A percentile compares a stretch with the other conserved stretches of the same genome.
phyloP scores from a whole-genome alignment of 179 eudicot genomes.

The Drosera spatulata region DNA sequence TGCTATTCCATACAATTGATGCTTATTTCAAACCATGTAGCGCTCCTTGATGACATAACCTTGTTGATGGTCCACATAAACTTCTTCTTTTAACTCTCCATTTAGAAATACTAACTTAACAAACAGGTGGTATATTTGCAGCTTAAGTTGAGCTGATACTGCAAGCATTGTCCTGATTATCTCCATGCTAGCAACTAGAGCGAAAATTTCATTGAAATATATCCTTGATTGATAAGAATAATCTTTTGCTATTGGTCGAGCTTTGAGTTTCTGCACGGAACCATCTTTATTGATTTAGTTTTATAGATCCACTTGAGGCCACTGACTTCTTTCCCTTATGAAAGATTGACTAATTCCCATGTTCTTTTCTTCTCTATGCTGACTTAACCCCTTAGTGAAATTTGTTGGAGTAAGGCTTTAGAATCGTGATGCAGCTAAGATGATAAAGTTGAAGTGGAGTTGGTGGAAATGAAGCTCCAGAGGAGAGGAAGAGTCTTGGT shows the following conservation, averaged over 20 bases:
- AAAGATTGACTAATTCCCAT: not conserved
- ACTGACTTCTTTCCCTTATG: not conserved
- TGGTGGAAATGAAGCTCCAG: not conserved
- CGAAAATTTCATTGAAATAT: not conserved
- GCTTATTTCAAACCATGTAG: constrained; percentile 4
- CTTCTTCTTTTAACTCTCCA: not conserved
- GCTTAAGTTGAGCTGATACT: not conserved
- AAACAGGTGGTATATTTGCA: not conserved
- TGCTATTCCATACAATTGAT: not conserved
- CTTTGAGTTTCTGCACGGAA: not conserved
- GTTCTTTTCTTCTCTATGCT: not conserved
- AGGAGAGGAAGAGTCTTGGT: not conserved
- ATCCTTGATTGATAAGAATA: not conserved
- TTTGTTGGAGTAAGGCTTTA: no score
- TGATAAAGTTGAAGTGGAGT: no score
- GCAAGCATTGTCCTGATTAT: not conserved
- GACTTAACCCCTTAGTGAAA: no score
- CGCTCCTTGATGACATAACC: not conserved
- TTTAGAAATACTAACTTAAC: not conserved
- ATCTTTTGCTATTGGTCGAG: not conserved
- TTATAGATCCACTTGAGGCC: constrained; percentile 1
- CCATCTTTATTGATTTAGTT: constrained; percentile 6
- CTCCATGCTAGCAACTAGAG: not conserved
- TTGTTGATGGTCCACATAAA: not conserved
- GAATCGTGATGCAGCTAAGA: no score